phyloP scores from a whole-genome alignment of 768 basidiomycete genomes.

The Suillus fuscotomentosus region DNA sequence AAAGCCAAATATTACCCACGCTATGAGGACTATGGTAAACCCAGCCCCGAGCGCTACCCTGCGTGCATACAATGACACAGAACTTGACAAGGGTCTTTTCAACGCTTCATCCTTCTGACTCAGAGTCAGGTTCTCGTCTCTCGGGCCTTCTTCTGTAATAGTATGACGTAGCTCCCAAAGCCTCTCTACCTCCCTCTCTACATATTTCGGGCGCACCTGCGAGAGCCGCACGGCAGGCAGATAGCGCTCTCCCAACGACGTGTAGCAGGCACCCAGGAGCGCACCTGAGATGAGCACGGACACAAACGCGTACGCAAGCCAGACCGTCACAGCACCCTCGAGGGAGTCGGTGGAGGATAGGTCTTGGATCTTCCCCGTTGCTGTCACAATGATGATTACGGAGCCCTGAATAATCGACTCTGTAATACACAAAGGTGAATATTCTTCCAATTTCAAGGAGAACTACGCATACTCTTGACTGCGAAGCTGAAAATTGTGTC shows the following conservation, averaged over 20 bases:
- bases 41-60: constrained; percentile 23
- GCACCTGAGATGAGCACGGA: constrained; percentile 33
- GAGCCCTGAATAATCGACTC: constrained; percentile 43
- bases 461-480: constrained; percentile 34
- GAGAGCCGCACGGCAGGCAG: constrained; percentile 40
- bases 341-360: constrained; percentile 33
- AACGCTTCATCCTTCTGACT: constrained; percentile 5
- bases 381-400: constrained; percentile 42
- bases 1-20: constrained; percentile 42
- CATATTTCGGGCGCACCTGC: constrained; percentile 31
- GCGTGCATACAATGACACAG: constrained; percentile 9
- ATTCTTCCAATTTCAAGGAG: background rate
- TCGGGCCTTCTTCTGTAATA: background rate
- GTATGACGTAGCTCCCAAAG: constrained; percentile 20
- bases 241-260: constrained; percentile 14
- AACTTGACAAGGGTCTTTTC: constrained; percentile 3
- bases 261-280: constrained; percentile 31
- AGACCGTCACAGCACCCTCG: constrained; percentile 35
- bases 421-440: constrained; percentile 9
- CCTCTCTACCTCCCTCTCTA: constrained; percentile 29
- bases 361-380: constrained; percentile 41
- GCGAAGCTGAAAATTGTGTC: constrained; percentile 29
- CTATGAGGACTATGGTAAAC: constrained; percentile 32
- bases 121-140: background rate
- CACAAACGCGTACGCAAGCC: constrained; percentile 39